These are phyloP conservation scores for Xanthoparmelia taractica DNA, from an alignment of 495 filamentous ascomycete genomes.

Conservation along the genomic window DNA sequence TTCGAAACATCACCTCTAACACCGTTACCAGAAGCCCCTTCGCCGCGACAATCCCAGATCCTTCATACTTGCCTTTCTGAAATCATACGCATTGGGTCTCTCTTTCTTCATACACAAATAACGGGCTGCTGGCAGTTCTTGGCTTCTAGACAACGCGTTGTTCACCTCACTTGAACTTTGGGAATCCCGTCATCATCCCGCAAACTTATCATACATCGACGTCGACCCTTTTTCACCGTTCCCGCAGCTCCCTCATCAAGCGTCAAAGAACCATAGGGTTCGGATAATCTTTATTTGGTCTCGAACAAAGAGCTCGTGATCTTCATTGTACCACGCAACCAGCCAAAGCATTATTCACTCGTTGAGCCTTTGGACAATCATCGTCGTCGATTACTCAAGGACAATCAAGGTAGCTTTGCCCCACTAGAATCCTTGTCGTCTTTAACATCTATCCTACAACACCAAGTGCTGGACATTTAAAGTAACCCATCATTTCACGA, in stretches of 20 bases:
- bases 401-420: constrained; percentile 11
- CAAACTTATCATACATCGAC: background rate
- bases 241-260: background rate
- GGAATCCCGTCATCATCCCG: background rate
- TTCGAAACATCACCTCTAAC: constrained; percentile 7
- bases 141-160: background rate
- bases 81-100: background rate
- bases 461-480: background rate
- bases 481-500: background rate
- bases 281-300: background rate
- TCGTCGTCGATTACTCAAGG: background rate
- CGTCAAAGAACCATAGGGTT: background rate
- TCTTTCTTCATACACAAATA: background rate
- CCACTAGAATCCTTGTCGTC: background rate
- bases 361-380: constrained; percentile 2
- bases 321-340: constrained; percentile 10
- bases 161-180: background rate
- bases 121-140: constrained; percentile 18
- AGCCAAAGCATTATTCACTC: constrained; percentile 5
- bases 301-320: constrained; percentile 1
- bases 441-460: constrained; percentile 3
- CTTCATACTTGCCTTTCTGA: background rate
- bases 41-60: background rate
- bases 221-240: background rate
- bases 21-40: background rate